Evolutionary conservation across 768 basidiomycete species (phyloP), one percentile per base, ranked within the genome.

Genomic region (Auricularia cornea): DNA sequence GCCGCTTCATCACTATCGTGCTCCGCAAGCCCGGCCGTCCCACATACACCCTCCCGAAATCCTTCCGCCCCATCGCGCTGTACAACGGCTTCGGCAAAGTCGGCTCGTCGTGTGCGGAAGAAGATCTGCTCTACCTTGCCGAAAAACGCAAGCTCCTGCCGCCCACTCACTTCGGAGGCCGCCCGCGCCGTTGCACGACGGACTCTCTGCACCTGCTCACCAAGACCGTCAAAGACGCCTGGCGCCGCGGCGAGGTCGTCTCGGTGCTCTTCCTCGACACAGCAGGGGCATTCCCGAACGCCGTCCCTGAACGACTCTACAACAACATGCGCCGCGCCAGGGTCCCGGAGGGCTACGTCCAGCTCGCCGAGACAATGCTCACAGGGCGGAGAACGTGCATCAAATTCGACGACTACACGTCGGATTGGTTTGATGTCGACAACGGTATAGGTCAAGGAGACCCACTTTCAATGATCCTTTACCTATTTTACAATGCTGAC

Each of bases 41-140:
- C n/a, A n/a, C n/a, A n/a, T n/a, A n/a, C n/a, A n/a, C n/a, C n/a
- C n/a, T 71, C 0, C 60, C 78, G 0, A 76, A 74, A 32, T 71
- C 77, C 0, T 77, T 77, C 54, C 61, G 73, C 0, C 80, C 78
- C 0, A 78, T 82, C 2, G 73, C 72, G 0, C 73, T 80, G 0
- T 68, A 78, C 2, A 64, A 75, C 56, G 73, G 72, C 0, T 60
- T 72, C 0, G 71, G 63, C 0, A 80, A 79, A 41, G 20, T 75
- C 0, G 72, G 74, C 0, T 67, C 68, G 4, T n/a, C 68, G 11
- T 62, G 63, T 1, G 48, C 74, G 0, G 66, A 71, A 20, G 69
- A 72, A 3, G 66, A 72, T n/a, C 28, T 79, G 0, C 59, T 66
- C 0, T 62, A 63, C 23, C 20, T 73, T 1, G 61, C 68, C 0